These are phyloP conservation scores for Penicillium salamii DNA, from an alignment of 495 filamentous ascomycete species.

Conservation along the genomic window DNA sequence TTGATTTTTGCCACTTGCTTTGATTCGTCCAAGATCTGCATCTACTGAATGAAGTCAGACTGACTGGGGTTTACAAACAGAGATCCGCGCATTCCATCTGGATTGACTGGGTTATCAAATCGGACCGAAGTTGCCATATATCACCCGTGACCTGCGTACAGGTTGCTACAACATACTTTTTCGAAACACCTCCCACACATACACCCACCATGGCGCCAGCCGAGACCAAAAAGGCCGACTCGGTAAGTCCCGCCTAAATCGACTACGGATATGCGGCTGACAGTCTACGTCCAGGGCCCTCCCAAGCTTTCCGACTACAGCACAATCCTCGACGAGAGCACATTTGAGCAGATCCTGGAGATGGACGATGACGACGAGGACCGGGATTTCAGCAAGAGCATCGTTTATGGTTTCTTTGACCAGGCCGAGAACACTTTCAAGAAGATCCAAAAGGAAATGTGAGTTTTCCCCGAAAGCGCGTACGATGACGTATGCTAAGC, in stretches of 20 bases:
- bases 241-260: conserved; percentile 19
- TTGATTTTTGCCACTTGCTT: conserved; percentile 3
- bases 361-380: conserved; percentile 89
- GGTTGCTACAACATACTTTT: conserved; percentile 8
- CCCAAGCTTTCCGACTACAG: conserved; percentile 51
- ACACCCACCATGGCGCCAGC: conserved; percentile 28
- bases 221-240: conserved; percentile 27
- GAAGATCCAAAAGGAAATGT: conserved; percentile 83
- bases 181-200: not conserved
- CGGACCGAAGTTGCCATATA: conserved; percentile 1
- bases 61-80: conserved; percentile 9
- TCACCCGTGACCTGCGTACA: conserved; percentile 2
- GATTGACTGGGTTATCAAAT: conserved; percentile 7
- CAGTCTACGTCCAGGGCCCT: conserved; percentile 42
- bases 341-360: conserved; percentile 93
- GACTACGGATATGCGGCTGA: not conserved
- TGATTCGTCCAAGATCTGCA: not conserved
- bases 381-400: conserved; percentile 73
- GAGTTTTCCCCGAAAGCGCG: conserved; percentile 29
- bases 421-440: conserved; percentile 84
- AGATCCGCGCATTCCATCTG: conserved; percentile 7
- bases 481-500: not conserved
- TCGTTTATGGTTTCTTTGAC: conserved; percentile 89
- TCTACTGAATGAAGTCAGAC: not conserved
- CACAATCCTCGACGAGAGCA: conserved; percentile 71